Percentiles rank a stretch among this genome's conserved stretches.
Evolutionary conservation across 768 basidiomycete species (phyloP).

Genomic region (Lentinus brumalis): DNA sequence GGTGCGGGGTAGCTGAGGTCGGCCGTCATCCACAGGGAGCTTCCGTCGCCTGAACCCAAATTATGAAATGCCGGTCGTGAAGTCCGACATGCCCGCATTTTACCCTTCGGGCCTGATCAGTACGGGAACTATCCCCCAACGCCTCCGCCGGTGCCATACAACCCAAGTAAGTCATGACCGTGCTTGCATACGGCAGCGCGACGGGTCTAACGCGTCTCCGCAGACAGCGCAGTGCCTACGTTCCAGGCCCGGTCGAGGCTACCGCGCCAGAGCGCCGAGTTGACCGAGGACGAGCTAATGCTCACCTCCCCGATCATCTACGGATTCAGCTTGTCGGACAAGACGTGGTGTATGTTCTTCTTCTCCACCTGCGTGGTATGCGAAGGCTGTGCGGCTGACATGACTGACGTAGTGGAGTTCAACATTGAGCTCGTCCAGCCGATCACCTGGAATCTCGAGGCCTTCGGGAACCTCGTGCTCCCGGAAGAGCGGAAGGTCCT

Average conservation of each 20-base stretch:
- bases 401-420: constrained; percentile 50
- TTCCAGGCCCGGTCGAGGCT: neutral
- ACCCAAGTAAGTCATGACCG: too few relatives aligned
- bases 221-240: constrained; percentile 5
- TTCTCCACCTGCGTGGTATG: neutral
- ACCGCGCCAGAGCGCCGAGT: neutral
- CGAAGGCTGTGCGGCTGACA: too few relatives aligned
- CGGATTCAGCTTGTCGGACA: constrained; percentile 62
- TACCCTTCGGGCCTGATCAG: neutral
- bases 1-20: too few relatives aligned
- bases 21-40: constrained; percentile 31
- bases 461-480: constrained; percentile 35
- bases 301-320: constrained; percentile 56
- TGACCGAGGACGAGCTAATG: constrained; percentile 50
- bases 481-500: constrained; percentile 30
- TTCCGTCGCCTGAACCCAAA: constrained; percentile 50
- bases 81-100: constrained; percentile 13
- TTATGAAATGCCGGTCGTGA: constrained; percentile 10
- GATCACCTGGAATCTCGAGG: constrained; percentile 42
- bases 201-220: too few relatives aligned
- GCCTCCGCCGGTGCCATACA: neutral
- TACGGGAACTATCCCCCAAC: neutral
- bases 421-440: constrained; percentile 54
- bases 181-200: too few relatives aligned
- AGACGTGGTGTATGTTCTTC: constrained; percentile 43